A percentile compares a stretch with the other conserved stretches of the same genome.
Conservation (phyloP, 1,284 basidiomycete species). For the Peniophora sp. region DNA sequence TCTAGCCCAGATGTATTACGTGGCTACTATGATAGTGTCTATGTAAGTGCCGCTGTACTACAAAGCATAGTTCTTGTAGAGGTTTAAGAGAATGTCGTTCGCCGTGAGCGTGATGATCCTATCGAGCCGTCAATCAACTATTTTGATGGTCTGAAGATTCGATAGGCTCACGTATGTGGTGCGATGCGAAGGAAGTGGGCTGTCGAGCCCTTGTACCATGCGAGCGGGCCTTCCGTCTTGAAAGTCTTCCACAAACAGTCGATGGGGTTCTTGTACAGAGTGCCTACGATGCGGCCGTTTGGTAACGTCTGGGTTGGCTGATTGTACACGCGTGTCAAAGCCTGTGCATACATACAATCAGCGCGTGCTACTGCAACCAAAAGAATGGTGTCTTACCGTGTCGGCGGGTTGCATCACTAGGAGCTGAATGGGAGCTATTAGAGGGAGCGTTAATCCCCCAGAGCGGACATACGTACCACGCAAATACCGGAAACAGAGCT, state of each 20-base stretch:
- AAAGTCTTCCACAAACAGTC: slow-evolving; percentile 97
- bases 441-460: slow-evolving; percentile 3
- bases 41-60: too few relatives aligned
- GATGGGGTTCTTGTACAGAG: slow-evolving; percentile 86
- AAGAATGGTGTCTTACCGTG: slow-evolving; percentile 57
- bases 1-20: too few relatives aligned
- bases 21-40: too few relatives aligned
- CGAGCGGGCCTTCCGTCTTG: slow-evolving; percentile 82
- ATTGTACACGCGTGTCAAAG: slow-evolving; percentile 94
- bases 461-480: slow-evolving; percentile 53
- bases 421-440: slow-evolving; percentile 38
- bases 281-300: slow-evolving; percentile 69
- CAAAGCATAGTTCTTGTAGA: slow-evolving; percentile 46
- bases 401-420: slow-evolving; percentile 86
- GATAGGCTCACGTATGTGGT: slow-evolving; percentile 70
- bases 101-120: slow-evolving; percentile 83
- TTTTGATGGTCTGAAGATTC: background rate
- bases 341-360: slow-evolving; percentile 38
- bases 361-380: too few relatives aligned
- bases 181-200: slow-evolving; percentile 90
- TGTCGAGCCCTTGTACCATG: slow-evolving; percentile 92
- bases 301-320: slow-evolving; percentile 75
- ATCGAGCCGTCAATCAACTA: slow-evolving; percentile 4
- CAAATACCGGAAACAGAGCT: slow-evolving; percentile 87
- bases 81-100: slow-evolving; percentile 75